These are phyloP conservation scores for Colletotrichum godetiae DNA, from an alignment of 2,329 filamentous ascomycete genomes.

Conservation along the genomic window DNA sequence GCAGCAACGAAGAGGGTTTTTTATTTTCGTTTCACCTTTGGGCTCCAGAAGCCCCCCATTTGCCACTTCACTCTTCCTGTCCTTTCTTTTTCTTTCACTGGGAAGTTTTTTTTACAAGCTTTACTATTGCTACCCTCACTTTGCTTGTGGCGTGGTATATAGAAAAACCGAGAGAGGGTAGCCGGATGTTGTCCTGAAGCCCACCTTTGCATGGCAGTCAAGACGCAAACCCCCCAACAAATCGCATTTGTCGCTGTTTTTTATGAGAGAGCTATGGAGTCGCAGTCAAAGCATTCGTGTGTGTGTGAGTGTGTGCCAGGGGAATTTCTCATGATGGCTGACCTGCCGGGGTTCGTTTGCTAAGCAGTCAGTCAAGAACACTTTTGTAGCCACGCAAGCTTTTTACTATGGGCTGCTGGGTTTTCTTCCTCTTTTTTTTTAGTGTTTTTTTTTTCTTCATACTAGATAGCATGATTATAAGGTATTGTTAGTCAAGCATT, in stretches of 20 bases:
- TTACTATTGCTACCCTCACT: conserved; percentile 33
- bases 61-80: conserved; percentile 21
- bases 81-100: neutral
- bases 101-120: conserved; percentile 20
- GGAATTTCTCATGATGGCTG: too few species aligned
- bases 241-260: neutral
- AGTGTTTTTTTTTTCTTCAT: neutral
- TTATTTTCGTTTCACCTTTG: conserved; percentile 28
- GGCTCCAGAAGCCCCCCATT: conserved; percentile 20
- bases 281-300: neutral
- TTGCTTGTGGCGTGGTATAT: conserved; percentile 32
- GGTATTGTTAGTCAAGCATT: conserved; percentile 27
- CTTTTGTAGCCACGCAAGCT: neutral
- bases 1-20: conserved; percentile 35
- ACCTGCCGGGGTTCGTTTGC: neutral
- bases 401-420: neutral
- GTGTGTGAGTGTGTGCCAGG: too few species aligned
- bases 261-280: neutral
- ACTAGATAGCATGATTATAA: conserved; percentile 27
- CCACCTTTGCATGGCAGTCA: conserved; percentile 19
- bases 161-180: conserved; percentile 9
- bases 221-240: neutral
- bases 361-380: neutral
- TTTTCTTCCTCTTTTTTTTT: neutral
- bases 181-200: conserved; percentile 5